Percentiles rank a stretch among this genome's conserved stretches.
Evolutionary conservation across 2,329 filamentous ascomycete genomes (phyloP).

Genomic region (Acarospora socialis): DNA sequence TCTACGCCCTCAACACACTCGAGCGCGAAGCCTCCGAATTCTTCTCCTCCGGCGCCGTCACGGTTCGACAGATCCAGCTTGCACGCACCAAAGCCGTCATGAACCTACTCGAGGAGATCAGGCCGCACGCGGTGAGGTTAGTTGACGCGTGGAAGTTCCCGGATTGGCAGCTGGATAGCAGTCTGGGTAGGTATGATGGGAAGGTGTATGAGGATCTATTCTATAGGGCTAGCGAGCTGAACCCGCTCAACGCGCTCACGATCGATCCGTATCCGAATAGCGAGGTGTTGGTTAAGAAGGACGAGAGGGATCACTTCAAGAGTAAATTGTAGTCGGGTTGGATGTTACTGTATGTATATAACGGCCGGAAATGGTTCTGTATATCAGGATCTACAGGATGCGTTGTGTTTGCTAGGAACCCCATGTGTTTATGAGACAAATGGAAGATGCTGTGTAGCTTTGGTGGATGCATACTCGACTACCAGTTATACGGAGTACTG

Average conservation of each 20-base stretch:
- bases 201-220: slow-evolving; percentile 70
- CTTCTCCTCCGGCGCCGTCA: slow-evolving; percentile 54
- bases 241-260: slow-evolving; percentile 57
- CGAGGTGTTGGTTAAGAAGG: slow-evolving; percentile 46
- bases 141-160: slow-evolving; percentile 66
- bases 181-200: slow-evolving; percentile 55
- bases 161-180: slow-evolving; percentile 63
- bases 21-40: slow-evolving; percentile 58
- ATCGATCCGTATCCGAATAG: slow-evolving; percentile 59
- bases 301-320: slow-evolving; percentile 34
- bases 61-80: slow-evolving; percentile 57
- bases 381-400: too few relatives aligned
- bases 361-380: too few relatives aligned
- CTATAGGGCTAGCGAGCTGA: slow-evolving; percentile 53
- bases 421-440: too few relatives aligned
- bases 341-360: too few relatives aligned
- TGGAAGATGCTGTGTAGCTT: too few relatives aligned
- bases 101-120: slow-evolving; percentile 54
- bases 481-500: too few relatives aligned
- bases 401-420: too few relatives aligned
- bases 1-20: slow-evolving; percentile 51
- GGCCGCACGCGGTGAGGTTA: slow-evolving; percentile 56
- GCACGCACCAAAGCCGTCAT: slow-evolving; percentile 53
- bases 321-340: slow-evolving; percentile 42
- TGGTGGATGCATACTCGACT: too few relatives aligned